Conservation (phyloP, 306 rosid species). For the Styphnolobium japonicum region DNA sequence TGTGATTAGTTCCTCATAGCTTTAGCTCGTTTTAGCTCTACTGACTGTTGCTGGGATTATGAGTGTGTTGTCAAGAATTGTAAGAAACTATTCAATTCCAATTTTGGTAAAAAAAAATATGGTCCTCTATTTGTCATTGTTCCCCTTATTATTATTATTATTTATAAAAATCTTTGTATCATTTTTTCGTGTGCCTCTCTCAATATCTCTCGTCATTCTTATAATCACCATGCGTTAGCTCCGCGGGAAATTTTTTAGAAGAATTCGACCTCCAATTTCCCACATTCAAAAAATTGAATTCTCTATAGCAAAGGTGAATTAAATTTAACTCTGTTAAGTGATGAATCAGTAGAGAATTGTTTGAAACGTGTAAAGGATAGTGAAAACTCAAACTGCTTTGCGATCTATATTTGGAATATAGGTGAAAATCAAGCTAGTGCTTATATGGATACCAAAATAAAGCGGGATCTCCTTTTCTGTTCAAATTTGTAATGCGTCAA, state of each 20-base stretch:
- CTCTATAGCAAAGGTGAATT: too few relatives aligned
- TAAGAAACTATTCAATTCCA: slow-evolving; percentile 54
- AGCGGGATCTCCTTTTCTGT: background rate
- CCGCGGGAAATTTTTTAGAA: too few relatives aligned
- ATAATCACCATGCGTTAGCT: too few relatives aligned
- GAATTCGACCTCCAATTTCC: too few relatives aligned
- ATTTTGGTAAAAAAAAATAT: slow-evolving; percentile 40
- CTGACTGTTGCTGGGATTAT: slow-evolving; percentile 28
- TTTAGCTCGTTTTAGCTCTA: background rate
- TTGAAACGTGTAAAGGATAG: too few relatives aligned
- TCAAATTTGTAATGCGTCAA: background rate
- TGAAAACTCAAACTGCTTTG: too few relatives aligned
- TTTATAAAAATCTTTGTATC: too few relatives aligned
- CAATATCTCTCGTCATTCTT: too few relatives aligned
- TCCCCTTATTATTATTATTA: too few relatives aligned
- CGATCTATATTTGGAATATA: background rate
- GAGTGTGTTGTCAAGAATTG: slow-evolving; percentile 40
- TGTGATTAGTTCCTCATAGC: slow-evolving; percentile 19
- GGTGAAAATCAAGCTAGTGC: background rate
- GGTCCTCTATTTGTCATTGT: background rate
- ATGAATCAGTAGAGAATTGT: too few relatives aligned
- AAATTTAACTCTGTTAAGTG: too few relatives aligned
- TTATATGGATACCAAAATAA: background rate
- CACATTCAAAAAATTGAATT: too few relatives aligned
- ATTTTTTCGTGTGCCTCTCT: background rate